Evolutionary conservation across 805 yeast genomes (phyloP).

Genomic region (Candida incommunis): DNA sequence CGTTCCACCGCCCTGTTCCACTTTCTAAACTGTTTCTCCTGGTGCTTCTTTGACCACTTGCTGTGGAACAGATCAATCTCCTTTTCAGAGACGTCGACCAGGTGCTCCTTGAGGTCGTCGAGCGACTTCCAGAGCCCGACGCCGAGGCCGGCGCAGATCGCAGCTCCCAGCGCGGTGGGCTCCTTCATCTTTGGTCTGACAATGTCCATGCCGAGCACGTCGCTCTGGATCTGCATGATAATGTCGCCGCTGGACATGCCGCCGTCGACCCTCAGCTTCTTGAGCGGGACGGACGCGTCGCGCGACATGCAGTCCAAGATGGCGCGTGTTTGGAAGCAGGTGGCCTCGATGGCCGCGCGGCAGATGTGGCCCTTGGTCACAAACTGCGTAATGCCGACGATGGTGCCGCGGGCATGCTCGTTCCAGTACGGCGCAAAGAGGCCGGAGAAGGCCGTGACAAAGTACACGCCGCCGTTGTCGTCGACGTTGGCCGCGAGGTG

Average conservation of each 20-base stretch:
- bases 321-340: slow-evolving; percentile 85
- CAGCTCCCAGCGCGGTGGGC: slow-evolving; percentile 93
- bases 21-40: slow-evolving; percentile 49
- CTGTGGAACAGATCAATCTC: slow-evolving; percentile 14
- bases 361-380: slow-evolving; percentile 88
- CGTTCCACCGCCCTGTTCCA: slow-evolving; percentile 83
- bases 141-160: slow-evolving; percentile 84
- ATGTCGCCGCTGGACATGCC: slow-evolving; percentile 89
- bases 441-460: slow-evolving; percentile 91
- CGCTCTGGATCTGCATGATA: slow-evolving; percentile 89
- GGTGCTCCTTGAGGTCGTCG: slow-evolving; percentile 39
- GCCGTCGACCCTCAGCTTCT: slow-evolving; percentile 63
- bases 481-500: slow-evolving; percentile 74
- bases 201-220: slow-evolving; percentile 77
- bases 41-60: slow-evolving; percentile 38
- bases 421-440: slow-evolving; percentile 95
- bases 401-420: slow-evolving; percentile 80
- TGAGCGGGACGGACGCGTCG: slow-evolving; percentile 32
- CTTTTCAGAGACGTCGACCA: slow-evolving; percentile 11
- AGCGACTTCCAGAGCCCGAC: slow-evolving; percentile 60
- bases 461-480: slow-evolving; percentile 81
- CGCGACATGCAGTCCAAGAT: slow-evolving; percentile 83
- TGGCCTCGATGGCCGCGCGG: slow-evolving; percentile 90
- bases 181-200: slow-evolving; percentile 71
- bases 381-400: slow-evolving; percentile 84